Evolutionary conservation across 208 protist species (phyloP).

Genomic region (Plasmodiophora brassicae): DNA sequence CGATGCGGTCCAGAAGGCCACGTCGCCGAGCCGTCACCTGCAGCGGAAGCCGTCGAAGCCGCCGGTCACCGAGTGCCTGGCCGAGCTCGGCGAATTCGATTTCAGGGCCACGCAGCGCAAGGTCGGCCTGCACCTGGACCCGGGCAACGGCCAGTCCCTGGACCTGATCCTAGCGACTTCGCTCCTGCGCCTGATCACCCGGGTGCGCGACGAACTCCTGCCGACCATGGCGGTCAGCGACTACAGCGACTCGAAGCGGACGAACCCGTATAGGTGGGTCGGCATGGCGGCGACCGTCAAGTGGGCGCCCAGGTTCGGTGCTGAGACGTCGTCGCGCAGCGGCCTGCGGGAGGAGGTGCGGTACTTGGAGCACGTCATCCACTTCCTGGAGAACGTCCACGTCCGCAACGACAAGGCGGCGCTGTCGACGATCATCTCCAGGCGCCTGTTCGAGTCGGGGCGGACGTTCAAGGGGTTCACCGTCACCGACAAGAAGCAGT

Average conservation of each 20-base stretch:
- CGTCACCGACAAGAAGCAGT: background rate
- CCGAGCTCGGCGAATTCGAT: background rate
- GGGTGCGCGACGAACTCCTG: background rate
- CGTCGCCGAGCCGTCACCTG: no score
- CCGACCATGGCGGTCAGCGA: no score
- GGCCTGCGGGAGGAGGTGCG: background rate
- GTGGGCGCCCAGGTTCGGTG: no score
- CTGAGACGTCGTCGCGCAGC: no score
- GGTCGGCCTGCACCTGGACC: background rate
- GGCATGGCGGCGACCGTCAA: no score
- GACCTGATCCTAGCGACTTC: background rate
- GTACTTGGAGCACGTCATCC: background rate
- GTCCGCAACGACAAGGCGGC: conserved; percentile 19
- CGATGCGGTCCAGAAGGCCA: no score
- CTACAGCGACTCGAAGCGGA: no score
- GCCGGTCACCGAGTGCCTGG: no score
- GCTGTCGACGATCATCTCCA: background rate
- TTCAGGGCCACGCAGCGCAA: background rate
- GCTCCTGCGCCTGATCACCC: background rate
- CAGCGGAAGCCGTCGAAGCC: no score
- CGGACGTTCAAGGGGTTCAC: background rate
- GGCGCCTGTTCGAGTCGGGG: background rate
- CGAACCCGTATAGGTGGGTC: no score
- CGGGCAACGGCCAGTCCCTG: background rate
- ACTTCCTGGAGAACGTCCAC: conserved; percentile 3